A percentile compares a stretch with the other conserved stretches of the same genome.
Evolutionary conservation across 2,329 filamentous ascomycete species (phyloP).

Genomic region (Claviceps sp.): DNA sequence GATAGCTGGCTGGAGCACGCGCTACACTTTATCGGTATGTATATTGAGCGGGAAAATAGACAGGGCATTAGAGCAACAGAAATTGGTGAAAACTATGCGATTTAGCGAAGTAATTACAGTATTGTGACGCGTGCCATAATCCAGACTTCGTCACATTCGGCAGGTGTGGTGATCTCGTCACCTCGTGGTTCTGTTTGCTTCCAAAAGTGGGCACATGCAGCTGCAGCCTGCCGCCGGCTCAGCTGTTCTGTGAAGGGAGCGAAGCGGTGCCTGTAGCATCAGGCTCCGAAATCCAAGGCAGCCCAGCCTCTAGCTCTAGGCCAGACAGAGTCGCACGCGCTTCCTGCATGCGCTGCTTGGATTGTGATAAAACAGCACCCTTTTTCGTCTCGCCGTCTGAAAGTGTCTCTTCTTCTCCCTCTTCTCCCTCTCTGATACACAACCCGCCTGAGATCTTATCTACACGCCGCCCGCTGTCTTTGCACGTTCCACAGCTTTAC

Average conservation of each 20-base stretch:
- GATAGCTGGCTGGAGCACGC: too few relatives aligned
- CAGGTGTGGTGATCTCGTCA: not conserved
- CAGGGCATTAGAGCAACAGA: too few relatives aligned
- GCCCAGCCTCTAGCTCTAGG: not conserved
- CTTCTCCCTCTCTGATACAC: not conserved
- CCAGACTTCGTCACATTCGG: not conserved
- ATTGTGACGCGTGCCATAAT: not conserved
- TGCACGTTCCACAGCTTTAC: not conserved
- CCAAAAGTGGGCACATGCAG: constrained; percentile 10
- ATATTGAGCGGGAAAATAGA: too few relatives aligned
- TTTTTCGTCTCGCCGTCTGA: not conserved
- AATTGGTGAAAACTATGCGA: too few relatives aligned
- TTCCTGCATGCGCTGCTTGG: not conserved
- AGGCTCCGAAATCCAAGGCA: constrained; percentile 5
- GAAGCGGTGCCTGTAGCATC: constrained; percentile 2
- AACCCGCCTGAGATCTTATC: not conserved
- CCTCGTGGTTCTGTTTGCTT: constrained; percentile 14
- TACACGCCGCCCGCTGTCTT: not conserved
- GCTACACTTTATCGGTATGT: too few relatives aligned
- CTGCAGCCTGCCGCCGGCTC: not conserved
- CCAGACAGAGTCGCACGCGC: constrained; percentile 1
- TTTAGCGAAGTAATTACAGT: too few relatives aligned
- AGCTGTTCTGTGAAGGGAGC: not conserved
- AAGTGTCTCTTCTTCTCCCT: not conserved
- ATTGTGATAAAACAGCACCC: not conserved